Percentiles rank a stretch among this genome's conserved stretches.
phyloP scores from a whole-genome alignment of 495 filamentous ascomycete genomes.

The Clohesyomyces aquaticus region DNA sequence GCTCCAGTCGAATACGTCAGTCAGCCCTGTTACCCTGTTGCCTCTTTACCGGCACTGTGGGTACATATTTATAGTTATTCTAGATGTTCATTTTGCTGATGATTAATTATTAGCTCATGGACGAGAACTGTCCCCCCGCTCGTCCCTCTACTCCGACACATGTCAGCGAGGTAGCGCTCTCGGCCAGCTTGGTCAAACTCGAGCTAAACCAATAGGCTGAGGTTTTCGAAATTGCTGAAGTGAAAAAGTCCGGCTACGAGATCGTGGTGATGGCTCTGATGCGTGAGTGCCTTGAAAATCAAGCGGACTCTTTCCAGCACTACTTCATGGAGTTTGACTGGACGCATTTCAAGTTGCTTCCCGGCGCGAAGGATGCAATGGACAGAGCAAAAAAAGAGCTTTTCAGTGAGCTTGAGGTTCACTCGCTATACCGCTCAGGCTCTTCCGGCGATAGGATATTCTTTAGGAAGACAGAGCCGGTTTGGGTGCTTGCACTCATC shows the following conservation, averaged over 20 bases:
- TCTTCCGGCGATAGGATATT: slow-evolving; percentile 3
- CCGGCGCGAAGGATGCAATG: slow-evolving; percentile 7
- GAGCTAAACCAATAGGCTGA: slow-evolving; percentile 10
- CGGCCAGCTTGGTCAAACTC: slow-evolving; percentile 1
- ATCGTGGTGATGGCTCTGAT: slow-evolving; percentile 3
- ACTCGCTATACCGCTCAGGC: slow-evolving; percentile 1
- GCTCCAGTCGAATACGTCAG: neutral
- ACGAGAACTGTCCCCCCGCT: slow-evolving; percentile 5
- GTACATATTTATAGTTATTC: neutral
- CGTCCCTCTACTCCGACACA: slow-evolving; percentile 7
- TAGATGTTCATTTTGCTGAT: slow-evolving; percentile 13
- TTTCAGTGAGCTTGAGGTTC: slow-evolving; percentile 7
- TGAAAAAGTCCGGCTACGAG: slow-evolving; percentile 5
- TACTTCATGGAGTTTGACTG: slow-evolving; percentile 7
- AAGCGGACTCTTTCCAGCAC: slow-evolving; percentile 5
- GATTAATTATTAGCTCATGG: slow-evolving; percentile 13
- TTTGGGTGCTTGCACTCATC: slow-evolving; percentile 1
- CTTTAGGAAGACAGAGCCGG: slow-evolving; percentile 1
- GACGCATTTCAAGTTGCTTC: slow-evolving; percentile 9
- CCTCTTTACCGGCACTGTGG: neutral
- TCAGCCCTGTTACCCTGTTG: neutral
- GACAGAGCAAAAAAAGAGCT: slow-evolving; percentile 8
- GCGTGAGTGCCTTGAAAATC: slow-evolving; percentile 6
- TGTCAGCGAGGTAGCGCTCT: slow-evolving; percentile 5
- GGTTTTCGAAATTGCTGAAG: slow-evolving; percentile 6